These are phyloP conservation scores for Heimioporus sp. DNA, from an alignment of 768 basidiomycete species.

Conservation along the genomic window DNA sequence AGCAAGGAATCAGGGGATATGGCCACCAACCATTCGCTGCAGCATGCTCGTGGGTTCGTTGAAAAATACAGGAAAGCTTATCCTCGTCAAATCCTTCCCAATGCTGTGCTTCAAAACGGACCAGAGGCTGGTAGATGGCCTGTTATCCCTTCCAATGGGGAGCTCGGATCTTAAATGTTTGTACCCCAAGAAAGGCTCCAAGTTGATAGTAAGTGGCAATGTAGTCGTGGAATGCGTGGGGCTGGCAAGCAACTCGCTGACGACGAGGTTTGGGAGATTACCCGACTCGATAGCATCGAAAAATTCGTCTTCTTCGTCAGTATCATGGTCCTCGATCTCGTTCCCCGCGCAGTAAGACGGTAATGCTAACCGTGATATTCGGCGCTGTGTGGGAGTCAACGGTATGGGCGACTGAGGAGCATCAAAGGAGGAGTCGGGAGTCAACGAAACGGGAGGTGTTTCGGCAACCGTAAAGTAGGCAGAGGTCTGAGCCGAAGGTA, in stretches of 20 bases:
- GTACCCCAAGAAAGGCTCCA: conserved; percentile 66
- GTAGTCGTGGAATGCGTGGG: conserved; percentile 35
- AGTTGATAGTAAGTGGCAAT: conserved; percentile 35
- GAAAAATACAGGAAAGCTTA: conserved; percentile 91
- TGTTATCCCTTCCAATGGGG: conserved; percentile 65
- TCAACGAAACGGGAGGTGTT: conserved; percentile 14
- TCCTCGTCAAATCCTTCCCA: conserved; percentile 95
- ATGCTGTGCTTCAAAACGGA: conserved; percentile 92
- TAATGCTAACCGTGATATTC: conserved; percentile 11
- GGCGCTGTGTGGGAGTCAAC: conserved; percentile 25
- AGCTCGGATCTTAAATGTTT: conserved; percentile 55
- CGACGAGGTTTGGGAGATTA: conserved; percentile 69
- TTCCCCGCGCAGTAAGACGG: conserved; percentile 18
- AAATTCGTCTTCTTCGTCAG: conserved; percentile 92
- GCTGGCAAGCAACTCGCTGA: conserved; percentile 61
- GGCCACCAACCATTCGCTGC: conserved; percentile 74
- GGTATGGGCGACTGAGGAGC: conserved; percentile 7
- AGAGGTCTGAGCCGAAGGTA: conserved; percentile 18
- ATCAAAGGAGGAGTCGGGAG: neutral
- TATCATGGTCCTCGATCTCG: conserved; percentile 43
- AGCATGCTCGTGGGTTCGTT: conserved; percentile 97
- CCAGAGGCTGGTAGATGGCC: conserved; percentile 92
- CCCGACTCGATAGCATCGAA: conserved; percentile 94
- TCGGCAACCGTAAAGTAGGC: conserved; percentile 23
- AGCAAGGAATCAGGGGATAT: neutral